Percentiles rank a stretch among this genome's conserved stretches.
Evolutionary conservation across 176 grass and related monocot species (phyloP).

Genomic region (Ensete glaucum): DNA sequence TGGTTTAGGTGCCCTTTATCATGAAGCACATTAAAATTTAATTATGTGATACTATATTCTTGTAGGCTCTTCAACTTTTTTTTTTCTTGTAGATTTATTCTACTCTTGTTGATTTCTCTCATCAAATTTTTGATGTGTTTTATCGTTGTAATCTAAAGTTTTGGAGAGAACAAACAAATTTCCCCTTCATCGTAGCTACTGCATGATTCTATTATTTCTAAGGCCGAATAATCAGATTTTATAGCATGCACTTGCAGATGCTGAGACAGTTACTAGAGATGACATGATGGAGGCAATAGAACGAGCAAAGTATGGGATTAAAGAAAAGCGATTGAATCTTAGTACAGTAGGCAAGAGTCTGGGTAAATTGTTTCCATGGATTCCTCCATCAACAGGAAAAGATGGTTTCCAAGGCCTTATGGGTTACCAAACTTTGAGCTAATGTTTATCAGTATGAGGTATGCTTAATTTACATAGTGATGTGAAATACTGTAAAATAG

Average conservation of each 20-base stretch:
- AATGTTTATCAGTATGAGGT: slow-evolving; percentile 1
- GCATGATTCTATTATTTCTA: neutral
- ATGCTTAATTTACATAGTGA: neutral
- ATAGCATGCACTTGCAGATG: slow-evolving; percentile 29
- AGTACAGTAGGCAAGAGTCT: slow-evolving; percentile 47
- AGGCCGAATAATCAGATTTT: neutral
- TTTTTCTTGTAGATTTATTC: too few species aligned
- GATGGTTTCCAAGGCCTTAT: slow-evolving; percentile 61
- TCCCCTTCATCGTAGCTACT: neutral
- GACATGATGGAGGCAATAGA: slow-evolving; percentile 95
- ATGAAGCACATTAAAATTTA: too few species aligned
- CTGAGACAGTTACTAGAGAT: slow-evolving; percentile 53
- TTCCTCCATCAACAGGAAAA: slow-evolving; percentile 47
- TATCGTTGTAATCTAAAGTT: too few species aligned
- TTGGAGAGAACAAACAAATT: too few species aligned
- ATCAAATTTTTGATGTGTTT: too few species aligned
- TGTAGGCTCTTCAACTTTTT: too few species aligned
- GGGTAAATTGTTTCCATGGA: slow-evolving; percentile 77
- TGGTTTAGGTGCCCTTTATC: too few species aligned
- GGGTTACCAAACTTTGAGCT: slow-evolving; percentile 73
- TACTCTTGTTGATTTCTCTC: too few species aligned
- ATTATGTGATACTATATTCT: too few species aligned
- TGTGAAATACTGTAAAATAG: neutral
- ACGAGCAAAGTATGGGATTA: slow-evolving; percentile 87
- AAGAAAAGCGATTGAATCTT: slow-evolving; percentile 37